Conservation (phyloP, 305 asterid species). For the Fraxinus sp. region DNA sequence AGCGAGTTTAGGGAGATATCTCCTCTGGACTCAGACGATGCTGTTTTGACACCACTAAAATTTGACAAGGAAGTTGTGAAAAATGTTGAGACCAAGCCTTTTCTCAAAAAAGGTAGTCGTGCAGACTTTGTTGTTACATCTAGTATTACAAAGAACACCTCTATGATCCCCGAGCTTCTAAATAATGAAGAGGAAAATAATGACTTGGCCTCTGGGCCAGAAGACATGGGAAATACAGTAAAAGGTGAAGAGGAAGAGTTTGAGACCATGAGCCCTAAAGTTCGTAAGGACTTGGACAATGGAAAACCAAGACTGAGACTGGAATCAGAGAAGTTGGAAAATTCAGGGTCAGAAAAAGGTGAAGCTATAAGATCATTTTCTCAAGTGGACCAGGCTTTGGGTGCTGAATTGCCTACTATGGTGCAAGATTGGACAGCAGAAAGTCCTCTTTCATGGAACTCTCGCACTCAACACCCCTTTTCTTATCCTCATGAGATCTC, state of each 20-base stretch:
- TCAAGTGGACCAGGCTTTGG: slow-evolving; percentile 49
- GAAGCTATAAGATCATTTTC: slow-evolving; percentile 19
- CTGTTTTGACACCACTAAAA: slow-evolving; percentile 40
- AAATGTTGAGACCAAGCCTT: slow-evolving; percentile 49
- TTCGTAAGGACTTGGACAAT: slow-evolving; percentile 29
- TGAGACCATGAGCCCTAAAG: slow-evolving; percentile 40
- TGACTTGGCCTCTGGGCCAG: slow-evolving; percentile 46
- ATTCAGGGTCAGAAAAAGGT: slow-evolving; percentile 43
- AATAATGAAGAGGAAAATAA: slow-evolving; percentile 47
- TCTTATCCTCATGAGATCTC: slow-evolving; percentile 72
- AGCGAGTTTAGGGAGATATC: slow-evolving; percentile 44
- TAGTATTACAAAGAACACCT: slow-evolving; percentile 43
- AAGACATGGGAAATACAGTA: slow-evolving; percentile 34
- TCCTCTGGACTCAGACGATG: slow-evolving; percentile 48
- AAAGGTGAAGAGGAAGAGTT: slow-evolving; percentile 56
- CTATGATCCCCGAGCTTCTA: slow-evolving; percentile 37
- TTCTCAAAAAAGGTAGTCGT: slow-evolving; percentile 65
- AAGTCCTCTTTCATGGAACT: slow-evolving; percentile 45
- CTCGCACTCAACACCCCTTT: slow-evolving; percentile 53
- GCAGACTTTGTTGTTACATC: slow-evolving; percentile 47
- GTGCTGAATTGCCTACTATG: slow-evolving; percentile 7
- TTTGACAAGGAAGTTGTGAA: slow-evolving; percentile 52
- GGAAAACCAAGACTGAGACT: slow-evolving; percentile 40
- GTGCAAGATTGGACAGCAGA: slow-evolving; percentile 55
- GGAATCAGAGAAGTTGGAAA: slow-evolving; percentile 6